phyloP scores from a whole-genome alignment of 495 filamentous ascomycete species.

The Xylaria scruposa region DNA sequence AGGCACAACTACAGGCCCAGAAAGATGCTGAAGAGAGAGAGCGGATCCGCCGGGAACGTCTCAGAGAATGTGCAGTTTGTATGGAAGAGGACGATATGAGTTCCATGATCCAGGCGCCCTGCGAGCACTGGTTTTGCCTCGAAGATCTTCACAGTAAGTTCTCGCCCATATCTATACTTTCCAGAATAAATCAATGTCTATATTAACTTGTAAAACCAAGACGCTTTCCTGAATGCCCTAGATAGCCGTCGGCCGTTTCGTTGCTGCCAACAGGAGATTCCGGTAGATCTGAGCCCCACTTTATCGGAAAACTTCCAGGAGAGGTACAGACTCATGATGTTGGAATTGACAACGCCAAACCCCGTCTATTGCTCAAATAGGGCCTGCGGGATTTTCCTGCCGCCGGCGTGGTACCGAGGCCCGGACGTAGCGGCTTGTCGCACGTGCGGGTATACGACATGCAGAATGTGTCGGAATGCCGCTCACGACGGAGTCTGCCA shows the following conservation, averaged over 20 bases:
- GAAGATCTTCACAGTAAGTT: conserved; percentile 11
- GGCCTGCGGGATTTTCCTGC: conserved; percentile 1
- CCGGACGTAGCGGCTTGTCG: conserved; percentile 7
- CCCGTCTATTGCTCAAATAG: conserved; percentile 13
- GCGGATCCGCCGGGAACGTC: background rate
- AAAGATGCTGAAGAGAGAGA: conserved; percentile 3
- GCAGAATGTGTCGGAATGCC: conserved; percentile 11
- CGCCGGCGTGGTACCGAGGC: background rate
- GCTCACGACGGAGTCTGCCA: conserved; percentile 7
- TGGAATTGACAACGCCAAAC: background rate
- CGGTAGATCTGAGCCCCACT: background rate
- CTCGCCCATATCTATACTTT: background rate
- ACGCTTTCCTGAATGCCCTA: background rate
- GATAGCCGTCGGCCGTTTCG: background rate
- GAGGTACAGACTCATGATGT: conserved; percentile 3
- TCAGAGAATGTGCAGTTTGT: conserved; percentile 12
- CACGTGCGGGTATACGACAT: conserved; percentile 4
- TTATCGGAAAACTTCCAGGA: background rate
- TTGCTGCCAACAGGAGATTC: conserved; percentile 1
- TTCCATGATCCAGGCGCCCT: conserved; percentile 6
- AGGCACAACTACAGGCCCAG: conserved; percentile 11
- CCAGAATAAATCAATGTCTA: background rate
- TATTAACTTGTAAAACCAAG: background rate
- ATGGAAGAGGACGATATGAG: conserved; percentile 10
- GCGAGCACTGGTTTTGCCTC: conserved; percentile 4